Conservation (phyloP, 305 asterid species). For the Rubia peregrina region DNA sequence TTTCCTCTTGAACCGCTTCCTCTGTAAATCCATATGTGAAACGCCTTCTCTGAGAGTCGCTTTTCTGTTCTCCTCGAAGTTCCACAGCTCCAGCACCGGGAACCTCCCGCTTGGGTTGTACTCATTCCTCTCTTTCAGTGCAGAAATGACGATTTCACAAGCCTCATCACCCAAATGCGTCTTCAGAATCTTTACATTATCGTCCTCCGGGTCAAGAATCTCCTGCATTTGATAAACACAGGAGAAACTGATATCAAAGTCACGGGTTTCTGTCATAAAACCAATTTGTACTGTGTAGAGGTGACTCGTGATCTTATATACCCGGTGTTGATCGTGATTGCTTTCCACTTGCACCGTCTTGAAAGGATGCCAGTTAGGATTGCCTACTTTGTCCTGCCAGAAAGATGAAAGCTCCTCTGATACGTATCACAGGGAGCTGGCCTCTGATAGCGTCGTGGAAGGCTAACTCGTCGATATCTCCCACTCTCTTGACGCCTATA, state of each 20-base stretch:
- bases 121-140: neutral
- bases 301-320: neutral
- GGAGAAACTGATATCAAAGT: too few relatives aligned
- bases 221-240: neutral
- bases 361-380: constrained; percentile 4
- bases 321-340: neutral
- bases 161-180: neutral
- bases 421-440: neutral
- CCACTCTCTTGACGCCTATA: neutral
- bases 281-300: too few relatives aligned
- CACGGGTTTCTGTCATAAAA: too few relatives aligned
- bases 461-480: neutral
- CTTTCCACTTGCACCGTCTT: neutral
- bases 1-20: neutral
- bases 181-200: neutral
- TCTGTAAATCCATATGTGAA: neutral
- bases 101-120: neutral
- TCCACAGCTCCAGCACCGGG: neutral
- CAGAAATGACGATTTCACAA: neutral
- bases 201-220: neutral
- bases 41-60: neutral
- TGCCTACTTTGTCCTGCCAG: neutral
- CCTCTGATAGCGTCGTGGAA: neutral
- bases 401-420: neutral
- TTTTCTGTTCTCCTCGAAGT: neutral